Conservation (phyloP, 805 yeast species). For the Tetrapisispora pingtungensis region DNA sequence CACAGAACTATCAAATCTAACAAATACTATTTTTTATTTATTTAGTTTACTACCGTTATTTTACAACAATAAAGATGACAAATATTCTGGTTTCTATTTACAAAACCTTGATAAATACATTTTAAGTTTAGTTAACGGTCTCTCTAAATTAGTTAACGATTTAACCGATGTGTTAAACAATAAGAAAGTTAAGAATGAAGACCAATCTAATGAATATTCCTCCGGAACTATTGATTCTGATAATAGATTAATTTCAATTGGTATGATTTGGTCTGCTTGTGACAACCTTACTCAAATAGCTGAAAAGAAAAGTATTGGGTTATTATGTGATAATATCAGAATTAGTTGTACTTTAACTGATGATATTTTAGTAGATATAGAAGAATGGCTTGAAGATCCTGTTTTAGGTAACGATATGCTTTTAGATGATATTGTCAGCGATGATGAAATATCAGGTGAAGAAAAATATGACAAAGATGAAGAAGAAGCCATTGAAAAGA, state of each 20-base stretch:
- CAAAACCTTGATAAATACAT: constrained; percentile 13
- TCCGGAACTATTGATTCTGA: constrained; percentile 21
- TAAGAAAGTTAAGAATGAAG: not conserved
- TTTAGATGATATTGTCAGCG: constrained; percentile 24
- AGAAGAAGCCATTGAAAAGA: constrained; percentile 21
- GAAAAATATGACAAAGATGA: constrained; percentile 28
- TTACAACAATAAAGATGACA: constrained; percentile 13
- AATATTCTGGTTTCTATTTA: constrained; percentile 16
- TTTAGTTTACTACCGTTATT: constrained; percentile 24
- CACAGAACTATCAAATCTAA: constrained; percentile 23
- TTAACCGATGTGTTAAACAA: constrained; percentile 3
- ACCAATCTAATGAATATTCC: constrained; percentile 6
- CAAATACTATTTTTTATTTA: constrained; percentile 19
- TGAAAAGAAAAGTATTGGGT: constrained; percentile 43
- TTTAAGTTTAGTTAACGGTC: constrained; percentile 17
- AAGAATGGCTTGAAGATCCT: constrained; percentile 62
- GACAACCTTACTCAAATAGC: constrained; percentile 37
- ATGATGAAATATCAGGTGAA: constrained; percentile 13
- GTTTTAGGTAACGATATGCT: constrained; percentile 33
- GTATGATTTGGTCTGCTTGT: constrained; percentile 63
- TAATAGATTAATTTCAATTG: constrained; percentile 48
- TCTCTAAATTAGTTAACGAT: constrained; percentile 15
- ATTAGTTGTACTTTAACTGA: constrained; percentile 34
- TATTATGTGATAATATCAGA: constrained; percentile 38
- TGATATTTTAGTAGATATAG: constrained; percentile 59